Evolutionary conservation across 148 eudicot genomes (phyloP), one percentile per base, ranked within the genome.

Genomic region (Diospyros lotus): DNA sequence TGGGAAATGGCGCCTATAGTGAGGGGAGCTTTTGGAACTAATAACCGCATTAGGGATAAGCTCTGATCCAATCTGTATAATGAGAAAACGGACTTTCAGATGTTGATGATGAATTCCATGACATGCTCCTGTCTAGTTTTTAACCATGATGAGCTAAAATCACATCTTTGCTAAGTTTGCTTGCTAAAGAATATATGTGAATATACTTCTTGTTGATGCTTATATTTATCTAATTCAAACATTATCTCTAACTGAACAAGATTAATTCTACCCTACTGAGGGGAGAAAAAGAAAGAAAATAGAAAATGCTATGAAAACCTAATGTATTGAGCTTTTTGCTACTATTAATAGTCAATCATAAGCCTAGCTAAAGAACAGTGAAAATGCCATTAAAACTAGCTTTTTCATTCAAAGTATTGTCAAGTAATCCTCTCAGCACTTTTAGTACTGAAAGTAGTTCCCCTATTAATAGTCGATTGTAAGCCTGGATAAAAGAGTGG

Each of bases 1-100:
- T 40, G 77, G 51, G 52, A 60, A 73, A 14, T 61, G 58, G 58
- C 39, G 12, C 46, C 18, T 12, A 48, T 55, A 38, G 60, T 70
- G 61, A 53, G 46, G 13, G 60, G 45, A 69, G 38, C 55, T 2
- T 67, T 48, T 67, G 7, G 42, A 67, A 18, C 42, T 5, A 50
- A 2, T 28, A 1, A 42, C 10, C 38, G 9, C 44, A 51, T 46
- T 46, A n/a, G 53, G 53, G 46, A 55, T 8, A 48, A 17, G 3
- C 28, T 45, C 70, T 54, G 17, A 45, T 66, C 18, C 53, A 17
- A 46, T 18, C 38, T 43, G 53, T 12, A n/a, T 66, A 13, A 66
- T 45, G 5, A 45, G 15, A 13, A 46, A 38, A 68, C 13, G 11
- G 10, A 48, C 18, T 28, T 39, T 5, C 63, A 17, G 39, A n/a